Percentiles rank a stretch among this genome's conserved stretches.
Conservation (phyloP, 176 grass and related monocot genomes). For the Musa itinerans region DNA sequence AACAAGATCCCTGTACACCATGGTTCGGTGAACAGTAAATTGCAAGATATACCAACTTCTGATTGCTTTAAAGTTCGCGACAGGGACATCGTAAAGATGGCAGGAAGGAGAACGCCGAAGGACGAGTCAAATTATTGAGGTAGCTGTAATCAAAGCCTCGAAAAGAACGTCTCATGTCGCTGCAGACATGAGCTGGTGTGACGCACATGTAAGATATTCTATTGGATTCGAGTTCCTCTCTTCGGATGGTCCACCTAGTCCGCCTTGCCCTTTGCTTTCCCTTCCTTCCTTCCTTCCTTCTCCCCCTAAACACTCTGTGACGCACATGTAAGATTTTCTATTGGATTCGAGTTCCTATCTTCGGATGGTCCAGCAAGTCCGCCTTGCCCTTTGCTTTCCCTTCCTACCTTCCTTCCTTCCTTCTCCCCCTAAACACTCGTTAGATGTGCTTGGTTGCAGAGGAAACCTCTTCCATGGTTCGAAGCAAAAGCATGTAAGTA, state of each 20-base stretch:
- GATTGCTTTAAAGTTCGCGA: too few relatives aligned
- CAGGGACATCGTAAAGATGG: not conserved
- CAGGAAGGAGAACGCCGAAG: not conserved
- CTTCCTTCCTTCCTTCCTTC: not conserved
- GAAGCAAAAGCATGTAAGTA: too few relatives aligned
- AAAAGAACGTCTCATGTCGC: not conserved
- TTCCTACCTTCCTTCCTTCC: not conserved
- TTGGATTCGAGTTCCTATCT: not conserved
- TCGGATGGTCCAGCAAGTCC: not conserved
- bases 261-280: not conserved
- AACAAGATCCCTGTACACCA: too few relatives aligned
- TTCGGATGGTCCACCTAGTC: not conserved
- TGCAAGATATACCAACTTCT: too few relatives aligned
- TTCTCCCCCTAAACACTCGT: not conserved
- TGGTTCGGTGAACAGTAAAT: too few relatives aligned
- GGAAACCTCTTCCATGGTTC: not conserved
- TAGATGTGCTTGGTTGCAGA: not conserved
- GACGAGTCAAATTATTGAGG: constrained; percentile 3
- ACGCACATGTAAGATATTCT: not conserved
- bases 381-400: not conserved
- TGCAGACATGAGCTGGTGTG: not conserved
- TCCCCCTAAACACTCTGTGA: not conserved
- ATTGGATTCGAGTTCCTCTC: not conserved
- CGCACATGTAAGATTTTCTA: too few relatives aligned
- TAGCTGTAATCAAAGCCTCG: not conserved